Evolutionary conservation across 2,329 filamentous ascomycete species (phyloP).

Genomic region (Celoporthe dispersa): DNA sequence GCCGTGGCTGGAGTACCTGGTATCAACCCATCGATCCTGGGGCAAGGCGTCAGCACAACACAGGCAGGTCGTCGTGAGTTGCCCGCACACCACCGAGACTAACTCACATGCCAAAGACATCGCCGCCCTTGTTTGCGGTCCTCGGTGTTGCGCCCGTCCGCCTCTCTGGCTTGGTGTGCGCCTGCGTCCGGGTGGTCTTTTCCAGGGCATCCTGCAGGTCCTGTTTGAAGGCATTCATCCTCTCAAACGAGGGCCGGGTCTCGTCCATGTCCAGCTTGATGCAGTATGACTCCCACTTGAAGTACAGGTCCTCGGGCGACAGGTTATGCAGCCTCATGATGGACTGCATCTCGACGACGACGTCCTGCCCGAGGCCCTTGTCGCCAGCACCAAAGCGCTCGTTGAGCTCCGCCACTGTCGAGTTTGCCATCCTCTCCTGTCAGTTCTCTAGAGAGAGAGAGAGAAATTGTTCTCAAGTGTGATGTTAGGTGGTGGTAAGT

Average conservation of each 20-base stretch:
- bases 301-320: constrained; percentile 84
- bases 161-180: constrained; percentile 66
- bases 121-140: constrained; percentile 57
- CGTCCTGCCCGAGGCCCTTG: constrained; percentile 72
- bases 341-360: constrained; percentile 80
- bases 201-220: constrained; percentile 85
- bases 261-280: constrained; percentile 90
- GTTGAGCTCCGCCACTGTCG: constrained; percentile 47
- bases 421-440: constrained; percentile 43
- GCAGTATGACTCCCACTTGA: constrained; percentile 99
- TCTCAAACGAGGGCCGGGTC: constrained; percentile 70
- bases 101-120: constrained; percentile 82
- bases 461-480: neutral
- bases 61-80: neutral
- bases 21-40: constrained; percentile 68
- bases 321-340: constrained; percentile 85
- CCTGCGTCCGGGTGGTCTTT: constrained; percentile 67
- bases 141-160: constrained; percentile 67
- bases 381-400: constrained; percentile 59
- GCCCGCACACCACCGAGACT: neutral
- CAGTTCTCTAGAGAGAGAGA: neutral
- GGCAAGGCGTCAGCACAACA: constrained; percentile 32
- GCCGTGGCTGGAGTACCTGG: constrained; percentile 63
- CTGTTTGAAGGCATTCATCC: constrained; percentile 79
- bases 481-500: too few relatives aligned